Evolutionary conservation across 1,284 basidiomycete species (phyloP).

Genomic region (Ustilago sp.): DNA sequence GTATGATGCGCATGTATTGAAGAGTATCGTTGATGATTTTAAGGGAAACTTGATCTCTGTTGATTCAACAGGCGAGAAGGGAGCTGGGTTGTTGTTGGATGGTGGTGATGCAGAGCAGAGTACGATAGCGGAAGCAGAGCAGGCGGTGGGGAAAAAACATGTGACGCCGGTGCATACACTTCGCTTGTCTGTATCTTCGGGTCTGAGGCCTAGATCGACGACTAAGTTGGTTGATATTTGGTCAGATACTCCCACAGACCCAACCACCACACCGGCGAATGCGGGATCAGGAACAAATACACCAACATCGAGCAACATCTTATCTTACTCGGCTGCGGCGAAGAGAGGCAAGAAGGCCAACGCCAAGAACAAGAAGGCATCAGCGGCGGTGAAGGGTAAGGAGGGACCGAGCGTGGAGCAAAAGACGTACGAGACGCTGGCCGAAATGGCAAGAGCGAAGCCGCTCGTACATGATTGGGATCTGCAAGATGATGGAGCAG

Average conservation of each 20-base stretch:
- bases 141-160: neutral
- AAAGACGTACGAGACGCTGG: conserved; percentile 23
- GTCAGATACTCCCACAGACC: conserved; percentile 1
- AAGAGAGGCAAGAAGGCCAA: conserved; percentile 18
- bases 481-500: conserved; percentile 18
- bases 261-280: neutral
- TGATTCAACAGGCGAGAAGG: conserved; percentile 17
- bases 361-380: neutral
- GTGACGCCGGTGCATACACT: conserved; percentile 33
- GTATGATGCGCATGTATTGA: conserved; percentile 30
- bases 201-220: neutral
- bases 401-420: conserved; percentile 22
- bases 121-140: neutral
- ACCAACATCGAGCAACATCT: neutral
- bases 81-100: neutral
- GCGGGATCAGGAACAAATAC: neutral
- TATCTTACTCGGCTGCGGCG: conserved; percentile 38
- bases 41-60: conserved; percentile 20
- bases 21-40: conserved; percentile 31
- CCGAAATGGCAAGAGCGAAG: conserved; percentile 6
- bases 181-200: neutral
- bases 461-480: conserved; percentile 32
- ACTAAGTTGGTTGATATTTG: conserved; percentile 42
- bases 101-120: neutral
- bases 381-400: neutral